A percentile compares a stretch with the other conserved stretches of the same genome.
These are phyloP conservation scores for Melanogaster broomeanus DNA, from an alignment of 768 basidiomycete genomes.

Conservation along the genomic window DNA sequence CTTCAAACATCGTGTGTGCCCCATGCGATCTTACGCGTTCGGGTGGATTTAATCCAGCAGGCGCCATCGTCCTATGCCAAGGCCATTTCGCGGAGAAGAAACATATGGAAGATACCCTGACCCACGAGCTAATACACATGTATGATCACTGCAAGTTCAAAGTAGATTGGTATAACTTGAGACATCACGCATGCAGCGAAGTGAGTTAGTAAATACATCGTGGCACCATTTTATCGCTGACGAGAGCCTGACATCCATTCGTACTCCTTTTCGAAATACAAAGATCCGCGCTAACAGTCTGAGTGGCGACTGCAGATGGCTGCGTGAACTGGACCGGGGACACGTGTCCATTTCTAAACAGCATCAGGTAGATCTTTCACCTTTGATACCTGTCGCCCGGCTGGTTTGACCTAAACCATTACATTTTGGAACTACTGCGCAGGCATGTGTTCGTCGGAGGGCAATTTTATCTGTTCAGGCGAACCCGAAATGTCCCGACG, in stretches of 20 bases:
- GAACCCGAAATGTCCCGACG: slow-evolving; percentile 79
- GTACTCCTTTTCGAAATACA: neutral
- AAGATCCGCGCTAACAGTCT: slow-evolving; percentile 96
- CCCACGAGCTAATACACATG: slow-evolving; percentile 93
- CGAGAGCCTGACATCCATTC: neutral
- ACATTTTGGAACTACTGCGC: slow-evolving; percentile 2
- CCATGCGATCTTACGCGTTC: slow-evolving; percentile 76
- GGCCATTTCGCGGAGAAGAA: slow-evolving; percentile 77
- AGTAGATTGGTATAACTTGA: slow-evolving; percentile 85
- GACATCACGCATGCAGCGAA: slow-evolving; percentile 97
- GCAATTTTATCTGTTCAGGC: slow-evolving; percentile 79
- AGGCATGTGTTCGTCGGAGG: slow-evolving; percentile 90
- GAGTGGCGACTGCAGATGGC: slow-evolving; percentile 90
- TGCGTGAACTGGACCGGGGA: slow-evolving; percentile 78
- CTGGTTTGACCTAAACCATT: too few species aligned
- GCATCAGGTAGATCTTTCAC: slow-evolving; percentile 74
- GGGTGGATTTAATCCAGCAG: slow-evolving; percentile 84
- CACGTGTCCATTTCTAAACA: slow-evolving; percentile 86
- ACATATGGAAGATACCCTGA: slow-evolving; percentile 91
- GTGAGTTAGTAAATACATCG: slow-evolving; percentile 44
- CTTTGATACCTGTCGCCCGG: too few species aligned
- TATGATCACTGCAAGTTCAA: slow-evolving; percentile 96
- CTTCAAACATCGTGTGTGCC: slow-evolving; percentile 76
- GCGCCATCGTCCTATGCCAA: slow-evolving; percentile 83
- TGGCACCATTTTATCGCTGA: neutral